A percentile compares a stretch with the other conserved stretches of the same genome.
These are phyloP conservation scores for Heteromeles arbutifolia DNA, from an alignment of 306 rosid genomes.

Conservation along the genomic window DNA sequence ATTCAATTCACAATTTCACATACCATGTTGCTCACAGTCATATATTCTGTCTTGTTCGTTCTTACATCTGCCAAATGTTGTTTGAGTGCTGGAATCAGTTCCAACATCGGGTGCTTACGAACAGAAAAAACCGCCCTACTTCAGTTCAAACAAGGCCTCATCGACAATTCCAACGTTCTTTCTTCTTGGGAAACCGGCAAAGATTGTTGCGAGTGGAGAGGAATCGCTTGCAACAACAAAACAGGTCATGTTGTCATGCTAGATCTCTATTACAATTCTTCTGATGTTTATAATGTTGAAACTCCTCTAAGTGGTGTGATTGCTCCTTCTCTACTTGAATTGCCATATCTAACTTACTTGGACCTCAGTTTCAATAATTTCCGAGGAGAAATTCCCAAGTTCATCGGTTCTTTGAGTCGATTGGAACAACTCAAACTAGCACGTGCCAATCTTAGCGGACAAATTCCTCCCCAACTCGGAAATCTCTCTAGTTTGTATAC, in stretches of 20 bases:
- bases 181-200: conserved; percentile 10
- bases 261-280: not conserved
- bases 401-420: conserved; percentile 1
- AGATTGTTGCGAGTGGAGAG: conserved; percentile 23
- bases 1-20: not conserved
- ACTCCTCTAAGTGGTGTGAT: conserved; percentile 4
- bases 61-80: not conserved
- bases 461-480: conserved; percentile 9
- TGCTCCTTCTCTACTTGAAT: conserved; percentile 13
- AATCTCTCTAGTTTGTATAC: conserved; percentile 9
- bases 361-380: conserved; percentile 16
- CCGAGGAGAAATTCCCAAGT: conserved; percentile 1
- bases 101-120: conserved; percentile 1
- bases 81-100: not conserved
- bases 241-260: conserved; percentile 13
- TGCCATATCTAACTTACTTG: not conserved
- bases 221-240: conserved; percentile 5
- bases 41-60: not conserved
- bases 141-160: conserved; percentile 8
- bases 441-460: not conserved
- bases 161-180: not conserved
- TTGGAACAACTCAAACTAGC: conserved; percentile 6
- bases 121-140: conserved; percentile 9
- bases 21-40: not conserved
- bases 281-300: not conserved